Evolutionary conservation across 106 monocot genomes (phyloP).

Genomic region (Cymbidium sinense): DNA sequence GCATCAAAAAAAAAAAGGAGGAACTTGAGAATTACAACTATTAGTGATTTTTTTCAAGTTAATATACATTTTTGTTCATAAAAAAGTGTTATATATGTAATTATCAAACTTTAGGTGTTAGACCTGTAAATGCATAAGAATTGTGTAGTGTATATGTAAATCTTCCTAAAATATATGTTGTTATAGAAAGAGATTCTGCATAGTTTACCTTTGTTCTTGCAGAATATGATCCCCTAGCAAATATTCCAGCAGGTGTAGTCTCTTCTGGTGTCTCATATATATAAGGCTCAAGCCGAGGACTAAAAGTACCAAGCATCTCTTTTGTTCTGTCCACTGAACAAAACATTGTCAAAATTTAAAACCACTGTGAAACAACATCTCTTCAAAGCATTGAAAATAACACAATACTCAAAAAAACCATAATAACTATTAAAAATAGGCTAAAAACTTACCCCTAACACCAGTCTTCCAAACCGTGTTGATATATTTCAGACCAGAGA

Average conservation of each 20-base stretch:
- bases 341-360: background rate
- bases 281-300: conserved; percentile 81
- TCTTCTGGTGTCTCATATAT: conserved; percentile 68
- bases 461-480: conserved; percentile 97
- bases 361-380: background rate
- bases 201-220: conserved; percentile 74
- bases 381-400: background rate
- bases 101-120: too few relatives aligned
- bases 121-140: too few relatives aligned
- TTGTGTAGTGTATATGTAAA: too few relatives aligned
- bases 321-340: conserved; percentile 76
- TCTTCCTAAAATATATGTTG: too few relatives aligned
- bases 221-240: conserved; percentile 83
- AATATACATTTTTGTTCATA: too few relatives aligned
- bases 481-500: conserved; percentile 66
- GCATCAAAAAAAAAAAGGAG: background rate
- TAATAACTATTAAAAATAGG: too few relatives aligned
- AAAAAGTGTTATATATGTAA: too few relatives aligned
- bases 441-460: conserved; percentile 47
- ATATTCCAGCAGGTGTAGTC: conserved; percentile 76
- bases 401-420: too few relatives aligned
- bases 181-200: too few relatives aligned
- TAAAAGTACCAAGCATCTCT: conserved; percentile 94
- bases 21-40: too few relatives aligned
- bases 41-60: too few relatives aligned